Percentiles rank a stretch among this genome's conserved stretches.
Conservation (phyloP, 2,329 filamentous ascomycete genomes). For the Trichophyton rubrum region DNA sequence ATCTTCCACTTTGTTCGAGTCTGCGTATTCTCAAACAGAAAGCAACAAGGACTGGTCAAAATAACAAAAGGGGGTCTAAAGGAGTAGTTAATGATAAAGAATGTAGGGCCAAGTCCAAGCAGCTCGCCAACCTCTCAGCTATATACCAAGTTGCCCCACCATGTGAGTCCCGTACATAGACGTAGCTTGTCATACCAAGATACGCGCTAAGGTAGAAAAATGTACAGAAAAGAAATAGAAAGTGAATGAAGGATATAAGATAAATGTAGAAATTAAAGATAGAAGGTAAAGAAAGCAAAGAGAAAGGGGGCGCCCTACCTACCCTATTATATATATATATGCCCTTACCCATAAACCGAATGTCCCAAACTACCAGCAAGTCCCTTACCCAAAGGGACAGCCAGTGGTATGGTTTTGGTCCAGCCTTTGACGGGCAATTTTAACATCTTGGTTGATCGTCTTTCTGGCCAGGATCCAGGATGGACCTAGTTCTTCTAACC, state of each 20-base stretch:
- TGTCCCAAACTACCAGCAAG: not conserved
- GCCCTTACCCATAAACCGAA: not conserved
- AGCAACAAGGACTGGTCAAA: not conserved
- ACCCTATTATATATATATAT: not conserved
- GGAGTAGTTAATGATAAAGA: not conserved
- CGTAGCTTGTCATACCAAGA: not conserved
- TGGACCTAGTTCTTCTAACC: slow-evolving; percentile 49
- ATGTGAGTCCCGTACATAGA: not conserved
- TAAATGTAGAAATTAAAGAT: not conserved
- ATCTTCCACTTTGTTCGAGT: not conserved
- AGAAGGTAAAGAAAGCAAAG: not conserved
- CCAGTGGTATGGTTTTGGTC: slow-evolving; percentile 1
- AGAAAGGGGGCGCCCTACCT: not conserved
- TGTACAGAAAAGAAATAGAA: not conserved
- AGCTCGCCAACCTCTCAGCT: not conserved
- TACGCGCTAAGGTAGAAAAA: not conserved
- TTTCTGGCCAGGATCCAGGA: slow-evolving; percentile 1
- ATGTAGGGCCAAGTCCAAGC: not conserved
- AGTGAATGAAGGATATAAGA: not conserved
- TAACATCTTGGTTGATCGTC: not conserved
- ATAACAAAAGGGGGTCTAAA: not conserved
- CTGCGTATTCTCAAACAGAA: not conserved
- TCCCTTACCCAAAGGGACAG: slow-evolving; percentile 1
- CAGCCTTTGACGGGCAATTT: not conserved
- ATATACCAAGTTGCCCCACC: not conserved